These are phyloP conservation scores for Auriscalpium vulgare DNA, from an alignment of 768 basidiomycete species.

Conservation along the genomic window DNA sequence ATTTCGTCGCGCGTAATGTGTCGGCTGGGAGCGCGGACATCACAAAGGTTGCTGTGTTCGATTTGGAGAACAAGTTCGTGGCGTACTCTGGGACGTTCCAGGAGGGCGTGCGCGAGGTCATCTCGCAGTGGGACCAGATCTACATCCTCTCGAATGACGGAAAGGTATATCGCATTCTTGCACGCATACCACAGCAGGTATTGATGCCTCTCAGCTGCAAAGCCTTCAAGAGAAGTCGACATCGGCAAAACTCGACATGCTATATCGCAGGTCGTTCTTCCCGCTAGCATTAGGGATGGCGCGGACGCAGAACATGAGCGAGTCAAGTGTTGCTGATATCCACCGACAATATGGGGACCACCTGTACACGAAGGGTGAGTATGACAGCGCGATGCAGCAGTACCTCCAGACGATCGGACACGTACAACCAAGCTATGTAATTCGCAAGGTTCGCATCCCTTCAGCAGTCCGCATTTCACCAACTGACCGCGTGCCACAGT, in stretches of 20 bases:
- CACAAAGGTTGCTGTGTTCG: slow-evolving; percentile 78
- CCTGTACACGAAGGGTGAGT: slow-evolving; percentile 84
- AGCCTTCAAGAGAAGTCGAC: slow-evolving; percentile 76
- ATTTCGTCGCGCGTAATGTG: slow-evolving; percentile 49
- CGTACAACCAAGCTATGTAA: slow-evolving; percentile 91
- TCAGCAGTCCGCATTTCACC: neutral
- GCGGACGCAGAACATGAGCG: slow-evolving; percentile 66
- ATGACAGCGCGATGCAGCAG: slow-evolving; percentile 89
- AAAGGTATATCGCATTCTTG: slow-evolving; percentile 37
- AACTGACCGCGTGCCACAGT: slow-evolving; percentile 37
- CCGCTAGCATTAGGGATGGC: slow-evolving; percentile 78
- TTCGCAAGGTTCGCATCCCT: slow-evolving; percentile 66
- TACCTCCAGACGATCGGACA: slow-evolving; percentile 86
- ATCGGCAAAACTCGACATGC: slow-evolving; percentile 73
- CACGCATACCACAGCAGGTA: neutral
- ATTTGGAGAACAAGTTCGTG: slow-evolving; percentile 86
- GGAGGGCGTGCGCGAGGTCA: slow-evolving; percentile 75
- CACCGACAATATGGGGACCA: slow-evolving; percentile 88
- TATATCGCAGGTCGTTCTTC: slow-evolving; percentile 77
- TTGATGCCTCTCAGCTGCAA: slow-evolving; percentile 38
- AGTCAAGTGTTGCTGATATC: slow-evolving; percentile 75
- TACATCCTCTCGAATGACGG: slow-evolving; percentile 77
- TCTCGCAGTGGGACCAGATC: slow-evolving; percentile 75
- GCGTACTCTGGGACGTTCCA: slow-evolving; percentile 77
- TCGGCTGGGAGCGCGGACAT: slow-evolving; percentile 49